Evolutionary conservation across 495 filamentous ascomycete genomes (phyloP).

Genomic region (Penicillium mononematosum): DNA sequence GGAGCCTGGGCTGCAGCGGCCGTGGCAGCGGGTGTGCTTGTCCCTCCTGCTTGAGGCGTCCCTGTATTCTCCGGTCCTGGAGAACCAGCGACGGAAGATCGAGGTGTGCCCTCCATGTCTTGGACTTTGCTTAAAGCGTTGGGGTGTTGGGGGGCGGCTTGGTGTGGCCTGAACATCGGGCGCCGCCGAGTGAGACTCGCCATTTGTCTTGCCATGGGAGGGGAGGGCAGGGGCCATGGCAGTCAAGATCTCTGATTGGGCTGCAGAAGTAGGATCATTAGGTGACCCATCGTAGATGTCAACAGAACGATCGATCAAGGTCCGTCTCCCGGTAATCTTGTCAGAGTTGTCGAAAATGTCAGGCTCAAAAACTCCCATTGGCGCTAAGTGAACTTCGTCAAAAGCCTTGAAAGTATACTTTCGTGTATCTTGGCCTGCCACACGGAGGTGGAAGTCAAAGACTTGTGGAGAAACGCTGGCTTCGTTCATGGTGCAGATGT

Average conservation of each 20-base stretch:
- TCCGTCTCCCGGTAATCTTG: slow-evolving; percentile 76
- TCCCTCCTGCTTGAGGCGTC: slow-evolving; percentile 62
- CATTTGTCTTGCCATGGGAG: slow-evolving; percentile 38
- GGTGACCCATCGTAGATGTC: slow-evolving; percentile 90
- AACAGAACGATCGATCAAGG: slow-evolving; percentile 76
- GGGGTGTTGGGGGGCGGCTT: slow-evolving; percentile 35
- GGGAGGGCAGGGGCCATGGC: slow-evolving; percentile 60
- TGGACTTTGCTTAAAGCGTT: slow-evolving; percentile 51
- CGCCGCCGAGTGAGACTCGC: slow-evolving; percentile 25
- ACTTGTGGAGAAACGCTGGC: slow-evolving; percentile 76
- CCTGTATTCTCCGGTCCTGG: slow-evolving; percentile 73
- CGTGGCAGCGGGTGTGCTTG: slow-evolving; percentile 32
- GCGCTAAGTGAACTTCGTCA: slow-evolving; percentile 86
- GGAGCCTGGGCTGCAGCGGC: slow-evolving; percentile 28
- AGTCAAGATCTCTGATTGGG: slow-evolving; percentile 75
- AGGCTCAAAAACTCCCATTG: slow-evolving; percentile 87
- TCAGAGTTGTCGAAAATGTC: slow-evolving; percentile 74
- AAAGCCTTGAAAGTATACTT: slow-evolving; percentile 95
- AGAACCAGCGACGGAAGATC: slow-evolving; percentile 80
- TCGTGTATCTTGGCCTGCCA: slow-evolving; percentile 79
- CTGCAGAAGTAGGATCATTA: slow-evolving; percentile 83
- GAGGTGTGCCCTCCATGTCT: slow-evolving; percentile 66
- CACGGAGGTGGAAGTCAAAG: slow-evolving; percentile 84
- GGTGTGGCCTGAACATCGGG: slow-evolving; percentile 44
- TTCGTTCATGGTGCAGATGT: slow-evolving; percentile 82